Evolutionary conservation across 257 asterid species (phyloP).

Genomic region (Ilex asprella): DNA sequence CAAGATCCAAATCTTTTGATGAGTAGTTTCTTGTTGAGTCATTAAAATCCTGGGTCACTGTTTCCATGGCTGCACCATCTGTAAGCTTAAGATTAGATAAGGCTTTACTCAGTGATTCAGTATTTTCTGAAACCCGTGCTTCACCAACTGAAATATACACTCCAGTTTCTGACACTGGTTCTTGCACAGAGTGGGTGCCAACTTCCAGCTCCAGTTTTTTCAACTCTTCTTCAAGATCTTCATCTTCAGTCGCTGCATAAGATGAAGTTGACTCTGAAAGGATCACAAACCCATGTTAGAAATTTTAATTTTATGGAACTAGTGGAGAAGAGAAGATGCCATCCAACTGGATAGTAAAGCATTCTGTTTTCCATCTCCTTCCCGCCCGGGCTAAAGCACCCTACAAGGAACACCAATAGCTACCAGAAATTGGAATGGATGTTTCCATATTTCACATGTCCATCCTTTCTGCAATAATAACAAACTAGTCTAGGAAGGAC

Average conservation of each 20-base stretch:
- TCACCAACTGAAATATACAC: slow-evolving; percentile 9
- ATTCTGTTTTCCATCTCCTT: too few species aligned
- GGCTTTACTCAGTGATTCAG: slow-evolving; percentile 43
- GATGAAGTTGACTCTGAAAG: slow-evolving; percentile 36
- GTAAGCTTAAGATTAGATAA: slow-evolving; percentile 43
- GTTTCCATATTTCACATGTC: too few species aligned
- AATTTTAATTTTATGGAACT: not conserved
- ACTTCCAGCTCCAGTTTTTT: slow-evolving; percentile 47
- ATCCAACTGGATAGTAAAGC: too few species aligned
- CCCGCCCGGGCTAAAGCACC: too few species aligned
- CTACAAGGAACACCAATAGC: too few species aligned
- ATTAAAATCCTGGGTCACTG: slow-evolving; percentile 12
- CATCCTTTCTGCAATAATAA: too few species aligned
- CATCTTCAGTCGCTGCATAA: slow-evolving; percentile 41
- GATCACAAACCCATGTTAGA: slow-evolving; percentile 10
- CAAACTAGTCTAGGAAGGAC: too few species aligned
- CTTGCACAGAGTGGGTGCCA: slow-evolving; percentile 17
- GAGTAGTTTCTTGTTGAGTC: slow-evolving; percentile 11
- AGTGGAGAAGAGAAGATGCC: too few species aligned
- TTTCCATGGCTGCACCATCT: slow-evolving; percentile 16
- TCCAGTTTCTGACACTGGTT: slow-evolving; percentile 6
- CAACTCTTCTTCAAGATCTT: slow-evolving; percentile 68
- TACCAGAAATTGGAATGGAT: too few species aligned
- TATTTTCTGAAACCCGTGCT: slow-evolving; percentile 22
- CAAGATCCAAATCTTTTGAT: slow-evolving; percentile 23